Percentiles rank a stretch among this genome's conserved stretches.
phyloP scores from a whole-genome alignment of 2,329 filamentous ascomycete species.

The Coniochaeta hoffmannii region DNA sequence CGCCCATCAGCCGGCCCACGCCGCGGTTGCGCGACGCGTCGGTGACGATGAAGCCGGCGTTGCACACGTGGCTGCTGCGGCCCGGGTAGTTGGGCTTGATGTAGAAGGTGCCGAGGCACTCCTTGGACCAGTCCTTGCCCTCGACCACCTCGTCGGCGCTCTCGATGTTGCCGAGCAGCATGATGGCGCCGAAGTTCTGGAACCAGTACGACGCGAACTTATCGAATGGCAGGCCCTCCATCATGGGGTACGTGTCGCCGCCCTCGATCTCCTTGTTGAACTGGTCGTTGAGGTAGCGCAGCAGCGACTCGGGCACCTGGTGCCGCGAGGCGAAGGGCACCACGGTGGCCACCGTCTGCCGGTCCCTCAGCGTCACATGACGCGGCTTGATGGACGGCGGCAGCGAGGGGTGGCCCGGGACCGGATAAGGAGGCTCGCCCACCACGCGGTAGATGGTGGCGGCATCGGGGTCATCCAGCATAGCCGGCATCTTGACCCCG shows the following conservation, averaged over 20 bases:
- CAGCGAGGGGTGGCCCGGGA: conserved; percentile 52
- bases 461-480: conserved; percentile 68
- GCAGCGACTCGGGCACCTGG: conserved; percentile 67
- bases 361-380: conserved; percentile 75
- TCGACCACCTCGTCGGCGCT: conserved; percentile 50
- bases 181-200: conserved; percentile 80
- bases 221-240: conserved; percentile 64
- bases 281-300: conserved; percentile 73
- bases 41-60: conserved; percentile 71
- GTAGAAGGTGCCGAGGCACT: conserved; percentile 85
- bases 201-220: conserved; percentile 84
- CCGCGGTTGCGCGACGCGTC: conserved; percentile 66
- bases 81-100: conserved; percentile 93
- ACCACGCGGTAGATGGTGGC: conserved; percentile 64
- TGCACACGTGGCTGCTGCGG: conserved; percentile 84
- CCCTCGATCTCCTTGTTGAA: conserved; percentile 87
- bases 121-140: conserved; percentile 66
- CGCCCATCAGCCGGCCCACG: conserved; percentile 68
- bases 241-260: conserved; percentile 88
- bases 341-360: conserved; percentile 75
- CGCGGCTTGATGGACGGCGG: conserved; percentile 63
- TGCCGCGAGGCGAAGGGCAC: conserved; percentile 72
- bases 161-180: conserved; percentile 72
- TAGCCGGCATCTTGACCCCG: conserved; percentile 58
- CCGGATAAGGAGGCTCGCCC: conserved; percentile 58